Evolutionary conservation across 2,329 filamentous ascomycete species (phyloP).

Genomic region (Verticillium longisporum): DNA sequence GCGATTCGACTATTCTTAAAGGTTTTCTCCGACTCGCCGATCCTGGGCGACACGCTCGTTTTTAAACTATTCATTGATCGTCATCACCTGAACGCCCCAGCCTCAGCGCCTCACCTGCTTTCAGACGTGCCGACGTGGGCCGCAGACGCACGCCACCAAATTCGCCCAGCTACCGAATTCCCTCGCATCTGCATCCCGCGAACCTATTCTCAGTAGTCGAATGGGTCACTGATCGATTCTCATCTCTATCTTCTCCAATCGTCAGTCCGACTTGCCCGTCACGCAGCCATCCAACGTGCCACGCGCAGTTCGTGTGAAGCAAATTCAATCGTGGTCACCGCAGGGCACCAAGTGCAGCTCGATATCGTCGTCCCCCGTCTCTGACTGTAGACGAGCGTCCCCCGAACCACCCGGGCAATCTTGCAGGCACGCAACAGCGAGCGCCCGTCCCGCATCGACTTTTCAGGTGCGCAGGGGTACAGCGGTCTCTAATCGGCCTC

Average conservation of each 20-base stretch:
- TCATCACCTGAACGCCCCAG: background rate
- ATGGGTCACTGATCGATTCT: background rate
- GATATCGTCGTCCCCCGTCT: background rate
- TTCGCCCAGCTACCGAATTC: background rate
- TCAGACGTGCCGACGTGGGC: background rate
- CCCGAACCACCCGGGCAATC: background rate
- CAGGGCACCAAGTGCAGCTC: background rate
- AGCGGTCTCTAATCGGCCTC: constrained; percentile 18
- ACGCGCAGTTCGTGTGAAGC: background rate
- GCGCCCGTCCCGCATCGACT: background rate
- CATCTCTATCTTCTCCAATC: background rate
- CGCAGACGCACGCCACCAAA: background rate
- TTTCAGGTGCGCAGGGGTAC: background rate
- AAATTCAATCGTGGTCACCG: background rate
- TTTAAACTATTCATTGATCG: background rate
- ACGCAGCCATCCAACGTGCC: background rate
- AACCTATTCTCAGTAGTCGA: background rate
- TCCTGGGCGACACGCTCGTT: background rate
- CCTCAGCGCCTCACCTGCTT: background rate
- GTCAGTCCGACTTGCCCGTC: background rate
- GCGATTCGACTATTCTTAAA: background rate
- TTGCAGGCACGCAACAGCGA: background rate
- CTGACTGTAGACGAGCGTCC: background rate
- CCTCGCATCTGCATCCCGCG: background rate
- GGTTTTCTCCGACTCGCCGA: background rate